Conservation (phyloP, 345 rosid genomes). For the Syzygium aqueum region DNA sequence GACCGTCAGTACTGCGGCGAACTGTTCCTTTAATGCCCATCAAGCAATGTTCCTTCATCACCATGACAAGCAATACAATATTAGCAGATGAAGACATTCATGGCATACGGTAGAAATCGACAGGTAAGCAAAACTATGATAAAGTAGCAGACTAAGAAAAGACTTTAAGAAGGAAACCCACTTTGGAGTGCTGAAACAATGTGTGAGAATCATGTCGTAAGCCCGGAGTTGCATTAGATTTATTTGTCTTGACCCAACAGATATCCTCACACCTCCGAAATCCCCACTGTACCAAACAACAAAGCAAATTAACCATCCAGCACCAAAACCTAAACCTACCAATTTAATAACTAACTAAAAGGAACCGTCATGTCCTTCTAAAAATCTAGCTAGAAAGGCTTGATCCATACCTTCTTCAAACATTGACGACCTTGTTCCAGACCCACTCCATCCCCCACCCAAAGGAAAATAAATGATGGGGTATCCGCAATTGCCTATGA, state of each 20-base stretch:
- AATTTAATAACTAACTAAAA: neutral
- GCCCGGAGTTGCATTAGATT: constrained; percentile 83
- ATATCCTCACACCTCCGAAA: constrained; percentile 98
- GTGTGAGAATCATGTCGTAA: constrained; percentile 94
- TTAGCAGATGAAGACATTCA: neutral
- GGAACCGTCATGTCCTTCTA: neutral
- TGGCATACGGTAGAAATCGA: neutral
- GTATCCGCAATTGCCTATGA: constrained; percentile 93
- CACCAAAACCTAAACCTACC: neutral
- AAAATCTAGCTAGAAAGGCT: neutral
- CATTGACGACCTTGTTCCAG: constrained; percentile 98
- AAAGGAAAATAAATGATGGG: constrained; percentile 94
- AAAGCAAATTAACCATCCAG: neutral
- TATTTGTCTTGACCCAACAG: constrained; percentile 99
- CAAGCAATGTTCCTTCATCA: constrained; percentile 89
- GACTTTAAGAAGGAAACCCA: constrained; percentile 18
- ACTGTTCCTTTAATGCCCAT: constrained; percentile 99
- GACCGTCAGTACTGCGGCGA: constrained; percentile 97
- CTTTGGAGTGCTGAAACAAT: constrained; percentile 97
- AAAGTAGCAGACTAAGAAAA: neutral
- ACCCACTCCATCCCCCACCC: constrained; percentile 99
- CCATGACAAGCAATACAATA: neutral
- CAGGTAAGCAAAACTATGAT: neutral
- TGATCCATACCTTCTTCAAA: constrained; percentile 64
- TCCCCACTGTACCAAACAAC: constrained; percentile 62